Evolutionary conservation across 495 filamentous ascomycete species (phyloP), one percentile per base, ranked within the genome.

Genomic region (Staphylotrichum tortipilum): DNA sequence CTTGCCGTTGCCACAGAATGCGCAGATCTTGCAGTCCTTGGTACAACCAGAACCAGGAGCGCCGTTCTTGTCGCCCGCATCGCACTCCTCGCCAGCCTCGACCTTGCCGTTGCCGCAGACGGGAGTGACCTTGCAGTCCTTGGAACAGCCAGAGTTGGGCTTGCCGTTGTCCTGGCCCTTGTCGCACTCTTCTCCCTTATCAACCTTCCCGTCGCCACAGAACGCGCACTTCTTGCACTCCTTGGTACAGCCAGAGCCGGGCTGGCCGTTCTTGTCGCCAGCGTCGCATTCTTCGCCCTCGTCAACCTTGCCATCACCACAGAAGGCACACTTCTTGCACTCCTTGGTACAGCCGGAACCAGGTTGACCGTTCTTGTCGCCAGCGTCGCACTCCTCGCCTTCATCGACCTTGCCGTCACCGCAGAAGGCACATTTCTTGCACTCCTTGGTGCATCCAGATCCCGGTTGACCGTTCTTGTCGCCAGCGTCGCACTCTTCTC

Each of bases 71-170:
- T 15, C 1, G 11, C 54, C 54, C 11, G 50, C 40, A 15, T 57
- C 54, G 29, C 52, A 55, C 14, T 44, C 45, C n/a, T 57, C 56
- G 11, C 46, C 50, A 0, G 23, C 11, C 29, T 58, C 51, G 4
- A 52, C 24, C 11, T 36, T 50, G 12, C 56, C 52, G 35, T 59
- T 44, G 14, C 56, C 56, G 33, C 56, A 59, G 11, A 44, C 34
- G 3, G 33, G 12, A 28, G 39, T 19, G 17, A 43, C 41, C 44
- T 47, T 52, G 44, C 52, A 55, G n/a, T 47, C 33, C 17, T 44
- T 44, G 31, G 43, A 45, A 9, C 52, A 58, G 10, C 44, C 47
- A 23, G 51, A 54, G 12, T 19, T 17, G 3, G 42, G 47, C 18
- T 47, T 35, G 11, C 56, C 56, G 39, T 58, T 58, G 14, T 37